A percentile compares a stretch with the other conserved stretches of the same genome.
phyloP scores from a whole-genome alignment of 2,329 filamentous ascomycete genomes.

The Penicillium sp. region DNA sequence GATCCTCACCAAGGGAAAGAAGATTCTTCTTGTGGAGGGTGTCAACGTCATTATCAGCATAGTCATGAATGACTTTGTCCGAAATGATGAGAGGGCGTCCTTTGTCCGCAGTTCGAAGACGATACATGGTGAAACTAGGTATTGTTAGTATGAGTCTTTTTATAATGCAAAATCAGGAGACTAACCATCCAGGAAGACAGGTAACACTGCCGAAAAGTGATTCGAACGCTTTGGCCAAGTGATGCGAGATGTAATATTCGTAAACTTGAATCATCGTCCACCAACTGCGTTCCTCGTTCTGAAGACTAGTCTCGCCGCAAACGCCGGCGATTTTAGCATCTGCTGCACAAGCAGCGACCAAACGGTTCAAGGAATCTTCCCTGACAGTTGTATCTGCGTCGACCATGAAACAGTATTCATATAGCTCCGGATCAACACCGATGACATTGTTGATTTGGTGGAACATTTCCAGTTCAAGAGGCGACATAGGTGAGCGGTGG shows the following conservation, averaged over 20 bases:
- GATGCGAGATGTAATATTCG: slow-evolving; percentile 98
- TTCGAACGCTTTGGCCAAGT: slow-evolving; percentile 94
- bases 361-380: slow-evolving; percentile 86
- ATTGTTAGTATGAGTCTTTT: slow-evolving; percentile 38
- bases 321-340: slow-evolving; percentile 96
- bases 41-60: slow-evolving; percentile 84
- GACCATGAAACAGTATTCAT: slow-evolving; percentile 96
- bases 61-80: slow-evolving; percentile 82
- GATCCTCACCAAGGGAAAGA: slow-evolving; percentile 90
- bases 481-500: slow-evolving; percentile 89
- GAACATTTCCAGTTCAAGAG: slow-evolving; percentile 95
- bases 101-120: slow-evolving; percentile 87
- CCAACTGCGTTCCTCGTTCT: slow-evolving; percentile 94
- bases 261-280: slow-evolving; percentile 99
- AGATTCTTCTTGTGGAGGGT: slow-evolving; percentile 95
- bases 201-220: slow-evolving; percentile 97
- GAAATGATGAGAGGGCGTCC: slow-evolving; percentile 93
- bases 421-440: slow-evolving; percentile 93
- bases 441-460: slow-evolving; percentile 99
- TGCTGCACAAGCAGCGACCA: slow-evolving; percentile 89
- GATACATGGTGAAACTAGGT: slow-evolving; percentile 95
- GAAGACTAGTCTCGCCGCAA: slow-evolving; percentile 91
- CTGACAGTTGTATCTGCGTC: slow-evolving; percentile 94
- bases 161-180: slow-evolving; percentile 24
- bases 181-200: slow-evolving; percentile 97